Base-by-base conservation (phyloP, 106 monocot genomes). In the Dendrobium officinale region DNA sequence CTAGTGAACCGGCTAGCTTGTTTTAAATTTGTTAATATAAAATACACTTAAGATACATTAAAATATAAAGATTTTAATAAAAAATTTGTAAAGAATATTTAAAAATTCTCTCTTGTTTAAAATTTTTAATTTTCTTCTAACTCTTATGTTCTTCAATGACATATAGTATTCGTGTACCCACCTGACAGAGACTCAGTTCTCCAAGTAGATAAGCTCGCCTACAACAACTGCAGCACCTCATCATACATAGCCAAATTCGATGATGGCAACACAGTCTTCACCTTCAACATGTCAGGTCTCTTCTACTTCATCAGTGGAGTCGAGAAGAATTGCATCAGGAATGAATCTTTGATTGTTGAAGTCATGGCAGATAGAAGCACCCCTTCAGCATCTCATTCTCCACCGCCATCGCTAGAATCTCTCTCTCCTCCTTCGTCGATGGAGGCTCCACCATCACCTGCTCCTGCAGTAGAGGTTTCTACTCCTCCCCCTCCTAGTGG, bases 291-390 rank as follows among this genome's bases (percentile, higher is more conserved):
- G 8, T 86, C 88, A 0, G 92, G 92, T 0, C 43, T 84, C 0
- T 86, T 86, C 85, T 90, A 86, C 83, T 90, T 92, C 90, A 86
- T 92, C 67, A 92, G 90, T 26, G 92, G 86, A 20, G 49, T 79
- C 48, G 81, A 86, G 11, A 66, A 13, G 24, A 92, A 85, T 76
- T 92, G 90, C 86, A 22, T 84, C 2, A 88, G 44, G 78, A 82
- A 85, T 33, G 85, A 84, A 58, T 79, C 70, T 9, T 18, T 85
- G 55, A 24, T 42, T 0, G 80, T 86, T 1, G 45, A 82, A 4
- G 84, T 86, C 56, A 41, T 83, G 79, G 81, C 79, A 1, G 79
- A 88, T 9, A 72, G 76, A 5, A 84, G 74, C 44, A 80, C 51
- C 8, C 75, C 66, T 11, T 61, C 80, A 18, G 2, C 45, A 18